Percentiles rank a stretch among this genome's conserved stretches.
These are phyloP conservation scores for Craspedostauros australis DNA, from an alignment of 108 stramenopile genomes.

Conservation along the genomic window DNA sequence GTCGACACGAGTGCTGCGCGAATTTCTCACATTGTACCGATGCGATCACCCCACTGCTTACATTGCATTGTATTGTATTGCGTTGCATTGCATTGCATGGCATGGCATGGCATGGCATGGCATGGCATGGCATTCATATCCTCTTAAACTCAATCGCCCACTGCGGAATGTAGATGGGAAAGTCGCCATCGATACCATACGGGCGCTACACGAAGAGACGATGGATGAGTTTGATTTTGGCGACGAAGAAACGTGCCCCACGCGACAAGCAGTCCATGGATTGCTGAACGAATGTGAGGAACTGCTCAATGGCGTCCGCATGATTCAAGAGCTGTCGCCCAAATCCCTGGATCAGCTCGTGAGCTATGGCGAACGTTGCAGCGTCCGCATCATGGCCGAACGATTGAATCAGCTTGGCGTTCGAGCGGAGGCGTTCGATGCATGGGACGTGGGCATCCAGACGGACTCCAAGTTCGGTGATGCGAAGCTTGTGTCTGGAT, in stretches of 20 bases:
- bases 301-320: conserved; percentile 86
- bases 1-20: too few relatives aligned
- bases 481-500: conserved; percentile 67
- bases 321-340: conserved; percentile 88
- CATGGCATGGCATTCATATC: too few relatives aligned
- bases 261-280: conserved; percentile 49
- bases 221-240: conserved; percentile 70
- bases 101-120: too few relatives aligned
- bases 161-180: conserved; percentile 55
- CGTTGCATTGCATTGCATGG: too few relatives aligned
- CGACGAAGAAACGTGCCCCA: conserved; percentile 32
- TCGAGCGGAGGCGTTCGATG: conserved; percentile 90
- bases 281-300: conserved; percentile 85
- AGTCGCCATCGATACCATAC: conserved; percentile 84
- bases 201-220: conserved; percentile 77
- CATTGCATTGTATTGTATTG: too few relatives aligned
- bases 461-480: conserved; percentile 90
- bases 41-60: too few relatives aligned
- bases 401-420: conserved; percentile 91
- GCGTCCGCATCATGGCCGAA: conserved; percentile 89
- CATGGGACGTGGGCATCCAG: conserved; percentile 90
- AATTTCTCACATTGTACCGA: too few relatives aligned
- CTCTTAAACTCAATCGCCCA: not conserved
- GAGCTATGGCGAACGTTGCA: conserved; percentile 90
- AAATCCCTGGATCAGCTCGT: conserved; percentile 89